Evolutionary conservation across 345 rosid genomes (phyloP).

Genomic region (Ricinus communis): DNA sequence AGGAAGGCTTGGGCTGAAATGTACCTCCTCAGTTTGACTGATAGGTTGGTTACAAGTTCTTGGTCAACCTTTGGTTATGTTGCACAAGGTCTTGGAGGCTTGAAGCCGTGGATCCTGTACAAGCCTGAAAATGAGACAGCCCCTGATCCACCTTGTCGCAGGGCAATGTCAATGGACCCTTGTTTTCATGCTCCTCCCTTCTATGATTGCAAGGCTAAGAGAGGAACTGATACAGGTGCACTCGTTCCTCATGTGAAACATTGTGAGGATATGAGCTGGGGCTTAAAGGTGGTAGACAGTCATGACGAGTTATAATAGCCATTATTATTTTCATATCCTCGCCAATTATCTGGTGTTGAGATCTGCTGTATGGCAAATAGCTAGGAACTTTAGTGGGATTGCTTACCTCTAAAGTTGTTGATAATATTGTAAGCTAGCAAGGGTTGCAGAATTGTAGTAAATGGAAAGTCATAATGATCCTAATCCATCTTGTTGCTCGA

Average conservation of each 20-base stretch:
- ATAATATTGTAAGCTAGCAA: not conserved
- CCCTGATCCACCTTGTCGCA: conserved; percentile 32
- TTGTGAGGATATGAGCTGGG: conserved; percentile 40
- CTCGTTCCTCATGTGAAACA: conserved; percentile 34
- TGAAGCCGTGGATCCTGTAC: conserved; percentile 32
- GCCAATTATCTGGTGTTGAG: not conserved
- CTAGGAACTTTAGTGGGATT: not conserved
- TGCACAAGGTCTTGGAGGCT: conserved; percentile 36
- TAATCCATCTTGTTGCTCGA: too few species aligned
- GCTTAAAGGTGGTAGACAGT: conserved; percentile 29
- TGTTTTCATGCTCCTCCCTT: conserved; percentile 40
- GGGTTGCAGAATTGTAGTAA: too few species aligned
- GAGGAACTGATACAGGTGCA: conserved; percentile 26
- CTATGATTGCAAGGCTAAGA: conserved; percentile 33
- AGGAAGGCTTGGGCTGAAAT: conserved; percentile 34
- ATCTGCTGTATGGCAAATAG: not conserved
- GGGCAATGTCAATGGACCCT: conserved; percentile 34
- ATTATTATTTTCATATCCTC: not conserved
- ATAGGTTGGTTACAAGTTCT: conserved; percentile 30
- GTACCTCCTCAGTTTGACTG: conserved; percentile 32
- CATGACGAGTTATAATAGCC: conserved; percentile 14
- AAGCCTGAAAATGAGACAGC: conserved; percentile 31
- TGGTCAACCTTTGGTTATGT: conserved; percentile 40
- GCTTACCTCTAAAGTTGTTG: not conserved
- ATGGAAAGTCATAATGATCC: too few species aligned